Evolutionary conservation across 768 basidiomycete genomes (phyloP), one percentile per base, ranked within the genome.

Genomic region (Gloeostereum incarnatum): DNA sequence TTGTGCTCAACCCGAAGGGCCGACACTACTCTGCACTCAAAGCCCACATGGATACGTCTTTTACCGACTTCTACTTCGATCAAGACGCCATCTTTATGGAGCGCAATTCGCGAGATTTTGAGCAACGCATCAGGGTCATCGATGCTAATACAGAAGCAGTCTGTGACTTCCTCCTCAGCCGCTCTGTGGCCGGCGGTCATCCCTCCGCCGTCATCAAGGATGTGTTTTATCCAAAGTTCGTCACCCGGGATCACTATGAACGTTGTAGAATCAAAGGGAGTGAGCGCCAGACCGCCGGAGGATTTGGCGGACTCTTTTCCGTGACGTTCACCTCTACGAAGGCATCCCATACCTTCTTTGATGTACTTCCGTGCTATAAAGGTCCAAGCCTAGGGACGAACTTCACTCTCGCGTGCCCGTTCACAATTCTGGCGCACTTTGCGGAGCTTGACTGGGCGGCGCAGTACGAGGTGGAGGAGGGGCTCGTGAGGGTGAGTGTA

Each of bases 1-100:
- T 98, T 5, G 81, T 92, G 13, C 64, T 98, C 25, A 96, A 97
- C 54, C 91, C 93, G 0, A 63, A 70, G 49, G 68, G 79, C 5
- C 73, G 69, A 3, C 71, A 85, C 51, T 93, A 94, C 54, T 36
- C 59, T 0, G 43, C 60, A 1, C 72, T 99, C 33, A 89, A 85
- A 50, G 51, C 61, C 0, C 60, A 76, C 33, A 63, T 90, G 49
- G 51, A 59, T 6, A 46, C 63, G 6, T 62, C 56, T 5, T 97
- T 79, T 57, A 88, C 94, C 55, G 93, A 99, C 53, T 62, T 65
- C 17, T 97, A 89, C 62, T 97, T 83, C 47, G 70, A 76, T 51
- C 87, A 92, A 55, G 94, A 99, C 52, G 91, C 88, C 29, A 77
- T 97, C 40, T 94, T 80, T 68, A 86, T 99, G 85, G 94, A 99